Conservation (phyloP, 306 rosid genomes). For the Cucumis hystrix region DNA sequence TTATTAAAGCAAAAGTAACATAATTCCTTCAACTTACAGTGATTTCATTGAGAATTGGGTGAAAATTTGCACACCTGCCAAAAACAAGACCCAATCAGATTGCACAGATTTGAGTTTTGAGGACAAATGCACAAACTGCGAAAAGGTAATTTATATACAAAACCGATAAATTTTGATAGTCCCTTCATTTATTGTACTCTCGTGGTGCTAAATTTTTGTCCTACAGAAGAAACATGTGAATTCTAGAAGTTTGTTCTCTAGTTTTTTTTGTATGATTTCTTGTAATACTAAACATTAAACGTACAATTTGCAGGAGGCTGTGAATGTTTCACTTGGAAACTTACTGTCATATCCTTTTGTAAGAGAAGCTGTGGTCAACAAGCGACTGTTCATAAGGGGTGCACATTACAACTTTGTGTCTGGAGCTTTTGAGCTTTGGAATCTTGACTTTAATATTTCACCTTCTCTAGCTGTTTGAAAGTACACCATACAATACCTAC, state of each 20-base stretch:
- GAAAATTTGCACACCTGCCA: conserved; percentile 64
- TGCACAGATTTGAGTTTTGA: conserved; percentile 26
- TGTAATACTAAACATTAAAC: not conserved
- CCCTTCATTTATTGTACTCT: too few species aligned
- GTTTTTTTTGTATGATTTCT: too few species aligned
- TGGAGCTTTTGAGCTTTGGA: conserved; percentile 70
- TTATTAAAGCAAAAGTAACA: not conserved
- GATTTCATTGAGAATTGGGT: conserved; percentile 94
- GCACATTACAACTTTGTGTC: conserved; percentile 75
- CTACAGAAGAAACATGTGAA: not conserved
- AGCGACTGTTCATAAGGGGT: conserved; percentile 51
- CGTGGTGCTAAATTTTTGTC: too few species aligned
- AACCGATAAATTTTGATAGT: too few species aligned
- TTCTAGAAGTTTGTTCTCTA: not conserved
- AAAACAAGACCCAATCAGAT: conserved; percentile 34
- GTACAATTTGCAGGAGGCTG: conserved; percentile 62
- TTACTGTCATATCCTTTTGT: conserved; percentile 79
- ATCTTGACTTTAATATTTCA: conserved; percentile 45
- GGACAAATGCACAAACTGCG: conserved; percentile 68
- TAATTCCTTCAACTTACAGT: conserved; percentile 19
- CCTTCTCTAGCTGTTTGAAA: conserved; percentile 18
- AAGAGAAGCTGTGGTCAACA: conserved; percentile 41
- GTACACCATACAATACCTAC: not conserved
- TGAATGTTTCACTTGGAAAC: conserved; percentile 84
- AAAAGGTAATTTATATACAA: conserved; percentile 36